Conservation (phyloP, 305 asterid genomes). For the Nicotiana rustica region DNA sequence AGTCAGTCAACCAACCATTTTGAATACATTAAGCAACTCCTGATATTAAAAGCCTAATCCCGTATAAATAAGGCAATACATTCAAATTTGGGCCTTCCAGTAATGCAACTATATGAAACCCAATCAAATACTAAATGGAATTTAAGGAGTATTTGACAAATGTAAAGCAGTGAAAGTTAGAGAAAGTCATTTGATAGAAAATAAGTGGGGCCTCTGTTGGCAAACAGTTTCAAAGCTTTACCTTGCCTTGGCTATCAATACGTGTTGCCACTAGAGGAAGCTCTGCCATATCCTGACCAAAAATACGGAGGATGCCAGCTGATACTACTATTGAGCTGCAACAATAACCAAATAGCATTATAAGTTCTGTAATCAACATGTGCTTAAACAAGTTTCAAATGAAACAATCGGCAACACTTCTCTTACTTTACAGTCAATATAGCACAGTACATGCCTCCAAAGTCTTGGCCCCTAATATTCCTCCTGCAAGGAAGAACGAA, state of each 20-base stretch:
- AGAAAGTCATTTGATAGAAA: constrained; percentile 1
- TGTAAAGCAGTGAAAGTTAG: not conserved
- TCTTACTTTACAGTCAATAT: constrained; percentile 83
- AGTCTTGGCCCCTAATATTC: constrained; percentile 95
- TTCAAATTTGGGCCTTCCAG: not conserved
- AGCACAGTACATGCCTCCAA: constrained; percentile 95
- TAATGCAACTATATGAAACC: not conserved
- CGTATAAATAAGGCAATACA: not conserved
- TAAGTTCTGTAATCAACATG: constrained; percentile 3
- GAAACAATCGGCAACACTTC: not conserved
- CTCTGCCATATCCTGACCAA: constrained; percentile 91
- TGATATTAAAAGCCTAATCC: not conserved
- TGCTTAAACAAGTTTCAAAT: constrained; percentile 19
- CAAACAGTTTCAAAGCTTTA: constrained; percentile 36
- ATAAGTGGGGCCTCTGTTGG: not conserved
- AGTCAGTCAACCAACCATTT: constrained; percentile 1
- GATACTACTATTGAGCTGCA: constrained; percentile 93
- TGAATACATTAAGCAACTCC: not conserved
- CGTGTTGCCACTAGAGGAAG: constrained; percentile 97
- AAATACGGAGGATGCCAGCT: constrained; percentile 89
- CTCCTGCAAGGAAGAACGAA: constrained; percentile 58
- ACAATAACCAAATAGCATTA: constrained; percentile 35
- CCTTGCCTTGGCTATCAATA: constrained; percentile 80
- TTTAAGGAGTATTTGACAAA: not conserved
- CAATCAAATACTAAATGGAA: not conserved